phyloP scores from a whole-genome alignment of 176 grass and related monocot species.

The Alopecurus myosuroides region DNA sequence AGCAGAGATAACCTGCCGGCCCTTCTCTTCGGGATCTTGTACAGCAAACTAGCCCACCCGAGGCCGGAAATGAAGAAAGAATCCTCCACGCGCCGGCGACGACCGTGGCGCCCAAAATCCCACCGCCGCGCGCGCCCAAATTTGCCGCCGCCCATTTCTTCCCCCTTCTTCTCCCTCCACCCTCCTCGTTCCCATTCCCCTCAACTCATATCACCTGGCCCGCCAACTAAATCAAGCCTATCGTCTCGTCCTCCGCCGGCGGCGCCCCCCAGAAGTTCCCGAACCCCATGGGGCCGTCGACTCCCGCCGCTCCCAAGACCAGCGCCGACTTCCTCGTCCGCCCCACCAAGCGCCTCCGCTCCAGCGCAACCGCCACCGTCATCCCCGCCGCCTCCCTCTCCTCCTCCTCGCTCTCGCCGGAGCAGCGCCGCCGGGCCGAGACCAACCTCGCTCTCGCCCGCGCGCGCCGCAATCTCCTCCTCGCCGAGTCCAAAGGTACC shows the following conservation, averaged over 20 bases:
- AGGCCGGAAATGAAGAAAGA: too few species aligned
- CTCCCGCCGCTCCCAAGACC: conserved; percentile 56
- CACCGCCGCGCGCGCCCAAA: background rate
- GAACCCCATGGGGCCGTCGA: conserved; percentile 20
- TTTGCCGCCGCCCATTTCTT: background rate
- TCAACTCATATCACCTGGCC: background rate
- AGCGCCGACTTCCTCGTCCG: conserved; percentile 57
- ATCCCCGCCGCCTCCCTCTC: conserved; percentile 22
- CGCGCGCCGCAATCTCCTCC: conserved; percentile 49
- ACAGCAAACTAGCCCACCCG: too few species aligned
- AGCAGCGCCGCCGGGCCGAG: conserved; percentile 64
- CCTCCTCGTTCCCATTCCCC: background rate
- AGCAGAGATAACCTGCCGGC: too few species aligned
- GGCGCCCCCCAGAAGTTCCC: background rate
- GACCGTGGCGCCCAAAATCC: background rate
- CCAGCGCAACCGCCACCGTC: conserved; percentile 9
- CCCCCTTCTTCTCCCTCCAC: background rate
- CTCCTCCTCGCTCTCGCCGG: conserved; percentile 36
- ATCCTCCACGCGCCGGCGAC: background rate
- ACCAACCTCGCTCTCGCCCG: conserved; percentile 75
- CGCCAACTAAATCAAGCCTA: background rate
- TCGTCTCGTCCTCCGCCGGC: background rate
- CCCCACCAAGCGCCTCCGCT: conserved; percentile 70
- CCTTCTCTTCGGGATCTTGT: too few species aligned
- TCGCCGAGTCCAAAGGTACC: conserved; percentile 86